A percentile compares a stretch with the other conserved stretches of the same genome.
Evolutionary conservation across 108 stramenopile genomes (phyloP).

Genomic region (Nitzschia sp.): DNA sequence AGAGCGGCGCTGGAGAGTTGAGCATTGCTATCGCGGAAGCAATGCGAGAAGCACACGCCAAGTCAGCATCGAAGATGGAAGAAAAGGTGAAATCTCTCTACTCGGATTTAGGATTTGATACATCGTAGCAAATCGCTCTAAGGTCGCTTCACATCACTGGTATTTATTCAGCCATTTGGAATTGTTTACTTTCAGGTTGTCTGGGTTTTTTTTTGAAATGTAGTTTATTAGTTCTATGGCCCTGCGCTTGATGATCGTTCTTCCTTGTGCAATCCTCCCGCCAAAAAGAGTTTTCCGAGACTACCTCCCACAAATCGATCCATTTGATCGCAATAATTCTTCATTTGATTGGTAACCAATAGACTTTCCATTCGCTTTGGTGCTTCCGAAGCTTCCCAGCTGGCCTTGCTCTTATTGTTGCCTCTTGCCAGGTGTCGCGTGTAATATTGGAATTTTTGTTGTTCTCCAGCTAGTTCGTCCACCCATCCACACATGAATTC

Average conservation of each 20-base stretch:
- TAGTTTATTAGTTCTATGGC: background rate
- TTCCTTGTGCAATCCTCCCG: constrained; percentile 85
- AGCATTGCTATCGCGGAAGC: constrained; percentile 31
- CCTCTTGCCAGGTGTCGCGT: constrained; percentile 60
- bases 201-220: background rate
- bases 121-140: background rate
- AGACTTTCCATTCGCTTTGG: constrained; percentile 89
- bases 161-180: too few species aligned
- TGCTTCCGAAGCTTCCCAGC: constrained; percentile 68
- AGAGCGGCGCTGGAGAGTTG: constrained; percentile 15
- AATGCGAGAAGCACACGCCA: constrained; percentile 49
- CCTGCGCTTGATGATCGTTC: constrained; percentile 24
- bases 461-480: constrained; percentile 92
- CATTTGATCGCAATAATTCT: constrained; percentile 92
- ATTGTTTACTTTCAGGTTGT: too few species aligned
- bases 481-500: constrained; percentile 95
- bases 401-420: constrained; percentile 50
- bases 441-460: constrained; percentile 87
- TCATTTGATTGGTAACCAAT: constrained; percentile 91
- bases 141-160: background rate
- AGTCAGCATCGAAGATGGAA: constrained; percentile 38
- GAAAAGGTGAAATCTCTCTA: constrained; percentile 52
- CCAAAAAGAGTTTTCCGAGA: constrained; percentile 89
- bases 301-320: constrained; percentile 84
- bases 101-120: constrained; percentile 34